Percentiles rank a stretch among this genome's conserved stretches.
Evolutionary conservation across 257 asterid species (phyloP).

Genomic region (Primulina huaijiensis): DNA sequence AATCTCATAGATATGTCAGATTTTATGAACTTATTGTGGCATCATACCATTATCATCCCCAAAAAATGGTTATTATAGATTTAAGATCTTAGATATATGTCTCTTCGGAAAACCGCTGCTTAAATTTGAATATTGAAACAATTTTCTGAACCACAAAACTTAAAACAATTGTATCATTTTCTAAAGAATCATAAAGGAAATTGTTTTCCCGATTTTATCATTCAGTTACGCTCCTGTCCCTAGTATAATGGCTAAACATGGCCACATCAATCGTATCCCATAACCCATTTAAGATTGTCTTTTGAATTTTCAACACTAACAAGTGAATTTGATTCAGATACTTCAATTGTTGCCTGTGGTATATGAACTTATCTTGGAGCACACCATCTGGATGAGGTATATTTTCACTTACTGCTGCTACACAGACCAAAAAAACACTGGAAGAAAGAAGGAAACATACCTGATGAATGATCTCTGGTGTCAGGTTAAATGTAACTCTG

Average conservation of each 20-base stretch:
- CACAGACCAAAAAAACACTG: conserved; percentile 11
- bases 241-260: conserved; percentile 1
- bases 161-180: conserved; percentile 3
- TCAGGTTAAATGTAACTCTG: conserved; percentile 92
- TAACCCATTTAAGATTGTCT: conserved; percentile 1
- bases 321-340: background rate
- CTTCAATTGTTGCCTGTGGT: conserved; percentile 9
- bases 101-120: conserved; percentile 5
- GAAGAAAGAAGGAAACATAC: conserved; percentile 37
- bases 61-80: background rate
- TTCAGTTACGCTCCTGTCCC: conserved; percentile 12
- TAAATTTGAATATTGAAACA: background rate
- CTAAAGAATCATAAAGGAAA: conserved; percentile 5
- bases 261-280: background rate
- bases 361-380: too few relatives aligned
- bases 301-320: conserved; percentile 6
- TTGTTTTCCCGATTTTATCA: conserved; percentile 15
- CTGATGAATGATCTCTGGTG: conserved; percentile 98
- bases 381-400: conserved; percentile 13
- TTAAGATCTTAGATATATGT: background rate
- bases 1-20: background rate
- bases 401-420: conserved; percentile 1
- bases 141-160: conserved; percentile 3
- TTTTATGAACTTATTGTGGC: background rate
- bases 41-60: conserved; percentile 8